These are phyloP conservation scores for Abelmoschus esculentus DNA, from an alignment of 345 rosid species.

Conservation along the genomic window DNA sequence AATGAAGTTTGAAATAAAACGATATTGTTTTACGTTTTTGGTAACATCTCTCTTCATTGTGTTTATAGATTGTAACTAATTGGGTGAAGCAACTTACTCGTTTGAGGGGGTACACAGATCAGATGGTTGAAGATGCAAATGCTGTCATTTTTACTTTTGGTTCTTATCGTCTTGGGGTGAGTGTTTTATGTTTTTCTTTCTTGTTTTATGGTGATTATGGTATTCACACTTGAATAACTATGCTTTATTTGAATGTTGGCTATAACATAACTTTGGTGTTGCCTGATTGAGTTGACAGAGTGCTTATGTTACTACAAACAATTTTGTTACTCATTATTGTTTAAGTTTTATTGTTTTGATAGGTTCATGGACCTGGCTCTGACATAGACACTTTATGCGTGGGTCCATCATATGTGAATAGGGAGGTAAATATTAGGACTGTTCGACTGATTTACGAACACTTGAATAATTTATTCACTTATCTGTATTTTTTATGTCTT, in stretches of 20 bases:
- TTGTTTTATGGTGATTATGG: not conserved
- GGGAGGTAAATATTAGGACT: conserved; percentile 35
- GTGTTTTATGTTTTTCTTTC: conserved; percentile 4
- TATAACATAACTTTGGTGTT: not conserved
- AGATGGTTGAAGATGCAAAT: conserved; percentile 68
- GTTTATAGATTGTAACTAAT: conserved; percentile 42
- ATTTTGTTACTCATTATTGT: not conserved
- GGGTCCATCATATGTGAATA: conserved; percentile 59
- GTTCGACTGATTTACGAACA: not conserved
- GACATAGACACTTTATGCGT: conserved; percentile 62
- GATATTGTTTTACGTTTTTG: too few species aligned
- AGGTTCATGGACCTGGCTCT: conserved; percentile 72
- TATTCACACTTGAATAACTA: not conserved
- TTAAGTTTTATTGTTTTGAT: conserved; percentile 3
- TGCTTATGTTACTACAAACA: not conserved
- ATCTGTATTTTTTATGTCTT: conserved; percentile 7
- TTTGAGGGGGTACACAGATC: conserved; percentile 48
- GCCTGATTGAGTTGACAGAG: not conserved
- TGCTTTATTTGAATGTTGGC: not conserved
- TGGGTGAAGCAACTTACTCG: conserved; percentile 63
- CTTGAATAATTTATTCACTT: not conserved
- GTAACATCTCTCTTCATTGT: not conserved
- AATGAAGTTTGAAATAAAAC: not conserved
- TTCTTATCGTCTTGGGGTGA: conserved; percentile 65
- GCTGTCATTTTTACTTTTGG: conserved; percentile 63